Evolutionary conservation across 306 rosid species (phyloP).

Genomic region (Vigna hirtella): DNA sequence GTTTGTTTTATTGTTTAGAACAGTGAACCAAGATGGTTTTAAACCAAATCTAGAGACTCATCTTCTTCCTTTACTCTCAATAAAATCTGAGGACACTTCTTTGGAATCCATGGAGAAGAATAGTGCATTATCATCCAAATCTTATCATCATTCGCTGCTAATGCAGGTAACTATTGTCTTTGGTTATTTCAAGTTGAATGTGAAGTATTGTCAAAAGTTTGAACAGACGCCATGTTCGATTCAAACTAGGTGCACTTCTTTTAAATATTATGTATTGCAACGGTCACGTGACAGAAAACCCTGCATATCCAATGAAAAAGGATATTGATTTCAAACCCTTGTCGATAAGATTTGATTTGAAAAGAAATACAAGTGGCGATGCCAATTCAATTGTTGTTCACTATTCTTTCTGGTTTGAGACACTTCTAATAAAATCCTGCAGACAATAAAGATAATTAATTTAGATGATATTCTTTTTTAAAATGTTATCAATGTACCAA

Average conservation of each 20-base stretch:
- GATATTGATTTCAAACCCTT: conserved; percentile 1
- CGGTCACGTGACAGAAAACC: neutral
- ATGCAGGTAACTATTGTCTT: conserved; percentile 63
- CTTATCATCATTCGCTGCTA: conserved; percentile 75
- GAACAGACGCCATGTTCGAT: neutral
- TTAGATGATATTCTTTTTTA: too few species aligned
- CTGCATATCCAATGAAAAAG: neutral
- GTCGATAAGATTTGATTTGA: too few species aligned
- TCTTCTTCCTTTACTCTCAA: conserved; percentile 84
- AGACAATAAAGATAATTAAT: too few species aligned
- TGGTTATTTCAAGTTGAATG: conserved; percentile 21
- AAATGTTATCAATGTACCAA: too few species aligned
- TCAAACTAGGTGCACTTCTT: neutral
- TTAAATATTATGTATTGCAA: conserved; percentile 14
- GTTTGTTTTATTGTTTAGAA: conserved; percentile 64
- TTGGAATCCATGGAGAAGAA: conserved; percentile 67
- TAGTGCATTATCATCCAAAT: conserved; percentile 57
- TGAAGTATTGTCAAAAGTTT: conserved; percentile 22
- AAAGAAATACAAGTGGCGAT: too few species aligned
- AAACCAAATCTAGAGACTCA: conserved; percentile 94
- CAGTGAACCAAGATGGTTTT: conserved; percentile 95
- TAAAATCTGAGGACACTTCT: conserved; percentile 69
- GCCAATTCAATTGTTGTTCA: too few species aligned
- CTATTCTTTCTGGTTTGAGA: too few species aligned
- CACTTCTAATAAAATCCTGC: too few species aligned